A percentile compares a stretch with the other conserved stretches of the same genome.
Evolutionary conservation across 75 land plant genomes (phyloP).

Genomic region (Ceratopteris richardii): DNA sequence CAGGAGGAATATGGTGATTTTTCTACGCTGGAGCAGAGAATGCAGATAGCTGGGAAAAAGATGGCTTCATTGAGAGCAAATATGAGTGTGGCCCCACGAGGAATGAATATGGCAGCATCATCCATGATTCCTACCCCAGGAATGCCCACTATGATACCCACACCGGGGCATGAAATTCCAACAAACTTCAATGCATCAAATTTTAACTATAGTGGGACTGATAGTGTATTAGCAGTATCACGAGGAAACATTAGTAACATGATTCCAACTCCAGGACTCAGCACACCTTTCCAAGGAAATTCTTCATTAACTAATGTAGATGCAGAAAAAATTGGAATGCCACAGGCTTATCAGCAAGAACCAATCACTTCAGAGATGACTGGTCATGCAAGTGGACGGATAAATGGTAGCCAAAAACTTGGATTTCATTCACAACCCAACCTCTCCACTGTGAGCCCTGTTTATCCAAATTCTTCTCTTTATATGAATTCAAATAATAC

Average conservation of each 20-base stretch:
- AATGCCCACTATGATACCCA: slow-evolving; percentile 23
- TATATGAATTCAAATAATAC: slow-evolving; percentile 14
- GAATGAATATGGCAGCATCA: not conserved
- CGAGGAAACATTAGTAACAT: too few species aligned
- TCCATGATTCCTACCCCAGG: slow-evolving; percentile 29
- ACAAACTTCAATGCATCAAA: slow-evolving; percentile 5
- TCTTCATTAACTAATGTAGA: too few species aligned
- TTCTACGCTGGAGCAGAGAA: slow-evolving; percentile 21
- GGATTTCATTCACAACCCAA: not conserved
- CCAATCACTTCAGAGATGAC: too few species aligned
- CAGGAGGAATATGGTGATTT: slow-evolving; percentile 31
- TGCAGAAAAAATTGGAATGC: not conserved
- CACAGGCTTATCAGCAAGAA: slow-evolving; percentile 7
- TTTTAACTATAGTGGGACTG: too few species aligned
- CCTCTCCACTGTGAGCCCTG: too few species aligned
- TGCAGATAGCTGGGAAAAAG: slow-evolving; percentile 20
- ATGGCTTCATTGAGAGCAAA: slow-evolving; percentile 8
- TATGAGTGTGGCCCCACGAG: slow-evolving; percentile 16
- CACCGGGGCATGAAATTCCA: slow-evolving; percentile 13
- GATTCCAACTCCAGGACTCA: too few species aligned
- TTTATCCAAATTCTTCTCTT: slow-evolving; percentile 4
- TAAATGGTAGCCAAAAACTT: too few species aligned
- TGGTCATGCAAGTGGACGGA: not conserved
- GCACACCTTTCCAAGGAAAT: too few species aligned
- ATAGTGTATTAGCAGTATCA: too few species aligned